Base-by-base conservation (phyloP, 2,329 filamentous ascomycete species). In the Aureobasidium sp. region DNA sequence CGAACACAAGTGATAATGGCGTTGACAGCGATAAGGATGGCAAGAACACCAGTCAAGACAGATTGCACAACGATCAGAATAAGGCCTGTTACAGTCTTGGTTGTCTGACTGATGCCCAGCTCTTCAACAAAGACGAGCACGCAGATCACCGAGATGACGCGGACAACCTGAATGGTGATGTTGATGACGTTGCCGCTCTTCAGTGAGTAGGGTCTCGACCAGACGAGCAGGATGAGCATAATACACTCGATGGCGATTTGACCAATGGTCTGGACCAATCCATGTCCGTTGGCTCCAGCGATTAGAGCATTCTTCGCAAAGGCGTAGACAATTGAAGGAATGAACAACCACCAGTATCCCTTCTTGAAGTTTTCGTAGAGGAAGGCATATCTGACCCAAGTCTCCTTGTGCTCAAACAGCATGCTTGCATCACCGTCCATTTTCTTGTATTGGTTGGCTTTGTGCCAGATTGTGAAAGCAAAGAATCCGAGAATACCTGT, bases 311-410 rank as follows among this genome's bases (percentile, higher is more conserved):
- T 92, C 78, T 94, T 94, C 72, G 86, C 87, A 71, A 97, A 92
- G 80, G 92, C 89, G 80, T 97, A 97, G 66, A 92, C 65, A 70
- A 97, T 96, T 65, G 84, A 81, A 0, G 94, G 94, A 15, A 97
- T 82, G 72, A 99, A 97, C 27, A 97, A 77, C 93, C 93, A 97
- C 94, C 94, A 99, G 79, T 93, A 96, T 69, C 87, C 85, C 75
- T 89, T 91, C 78, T 91, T 92, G 81, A 96, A 97, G 69, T 87
- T 88, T 71, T 97, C 94, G 79, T 99, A 99, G 78, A 99, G 97
- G 65, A 97, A 82, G 70, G 90, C 94, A 82, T 99, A 99, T 79
- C 94, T 96, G 73, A 90, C 82, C 92, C 94, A 97, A 44, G 88
- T 87, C 63, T 88, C 84, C 79, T 94, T 95, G 77, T 97, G 83